phyloP scores from a whole-genome alignment of 352 stramenopile genomes.

The Pythium vanterpoolii region DNA sequence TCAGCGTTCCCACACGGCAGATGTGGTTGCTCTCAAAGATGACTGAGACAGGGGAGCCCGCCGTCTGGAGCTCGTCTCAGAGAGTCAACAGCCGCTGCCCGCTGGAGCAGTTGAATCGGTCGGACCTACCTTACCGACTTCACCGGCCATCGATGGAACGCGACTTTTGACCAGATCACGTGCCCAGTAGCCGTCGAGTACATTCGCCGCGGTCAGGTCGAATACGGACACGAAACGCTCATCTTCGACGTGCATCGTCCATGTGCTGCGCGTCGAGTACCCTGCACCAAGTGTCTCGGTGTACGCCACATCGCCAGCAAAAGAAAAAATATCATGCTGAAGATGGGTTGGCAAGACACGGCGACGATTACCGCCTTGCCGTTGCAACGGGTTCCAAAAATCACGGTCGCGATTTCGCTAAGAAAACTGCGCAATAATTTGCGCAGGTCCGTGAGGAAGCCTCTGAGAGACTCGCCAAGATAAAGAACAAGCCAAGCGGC shows the following conservation, averaged over 20 bases:
- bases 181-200: background rate
- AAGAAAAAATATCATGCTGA: background rate
- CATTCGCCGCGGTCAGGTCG: background rate
- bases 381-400: background rate
- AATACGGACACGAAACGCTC: background rate
- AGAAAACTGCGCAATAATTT: background rate
- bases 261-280: background rate
- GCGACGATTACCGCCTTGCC: too few species aligned
- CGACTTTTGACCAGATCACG: background rate
- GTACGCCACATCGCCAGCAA: background rate
- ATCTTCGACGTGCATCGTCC: background rate
- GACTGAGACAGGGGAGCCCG: too few species aligned
- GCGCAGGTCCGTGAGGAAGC: background rate
- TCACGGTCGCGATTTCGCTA: background rate
- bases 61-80: too few species aligned
- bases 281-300: background rate
- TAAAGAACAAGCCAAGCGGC: background rate
- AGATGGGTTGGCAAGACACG: background rate
- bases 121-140: background rate
- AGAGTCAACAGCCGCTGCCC: too few species aligned
- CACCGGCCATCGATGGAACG: background rate
- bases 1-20: too few species aligned
- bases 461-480: background rate
- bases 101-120: too few species aligned
- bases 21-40: too few species aligned